Conservation (phyloP, 2,329 filamentous ascomycete genomes). For the Samsoniella hepiali region DNA sequence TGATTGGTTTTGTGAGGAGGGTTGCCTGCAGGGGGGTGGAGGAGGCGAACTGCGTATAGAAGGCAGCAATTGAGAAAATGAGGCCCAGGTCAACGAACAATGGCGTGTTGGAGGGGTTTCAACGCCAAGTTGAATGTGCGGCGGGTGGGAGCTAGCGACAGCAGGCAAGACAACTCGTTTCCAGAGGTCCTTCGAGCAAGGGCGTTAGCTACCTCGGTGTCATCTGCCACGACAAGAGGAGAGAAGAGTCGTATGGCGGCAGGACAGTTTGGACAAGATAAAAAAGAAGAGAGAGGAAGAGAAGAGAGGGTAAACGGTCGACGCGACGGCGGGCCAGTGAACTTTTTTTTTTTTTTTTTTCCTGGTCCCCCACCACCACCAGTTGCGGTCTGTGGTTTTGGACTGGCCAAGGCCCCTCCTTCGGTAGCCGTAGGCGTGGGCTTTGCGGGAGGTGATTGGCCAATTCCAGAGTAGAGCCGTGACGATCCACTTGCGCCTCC, state of each 20-base stretch:
- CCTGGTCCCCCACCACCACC: slow-evolving; percentile 21
- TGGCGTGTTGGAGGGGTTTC: slow-evolving; percentile 10
- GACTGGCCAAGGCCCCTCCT: background rate
- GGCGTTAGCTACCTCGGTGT: slow-evolving; percentile 38
- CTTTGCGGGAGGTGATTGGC: slow-evolving; percentile 18
- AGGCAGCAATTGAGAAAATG: slow-evolving; percentile 21
- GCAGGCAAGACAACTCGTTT: slow-evolving; percentile 38
- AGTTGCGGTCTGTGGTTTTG: slow-evolving; percentile 18
- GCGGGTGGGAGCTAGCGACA: slow-evolving; percentile 30
- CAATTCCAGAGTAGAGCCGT: slow-evolving; percentile 13
- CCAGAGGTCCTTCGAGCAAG: slow-evolving; percentile 36
- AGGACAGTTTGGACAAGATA: slow-evolving; percentile 2
- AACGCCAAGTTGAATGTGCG: slow-evolving; percentile 20
- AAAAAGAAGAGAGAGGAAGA: slow-evolving; percentile 17
- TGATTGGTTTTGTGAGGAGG: slow-evolving; percentile 1
- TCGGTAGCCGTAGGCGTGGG: slow-evolving; percentile 2
- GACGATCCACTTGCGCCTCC: background rate
- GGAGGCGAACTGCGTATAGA: slow-evolving; percentile 9
- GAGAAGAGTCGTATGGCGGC: slow-evolving; percentile 9
- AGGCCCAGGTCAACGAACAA: slow-evolving; percentile 3
- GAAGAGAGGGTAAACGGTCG: slow-evolving; percentile 15
- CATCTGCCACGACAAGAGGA: slow-evolving; percentile 32
- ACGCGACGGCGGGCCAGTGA: slow-evolving; percentile 18
- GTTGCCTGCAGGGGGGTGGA: slow-evolving; percentile 3
- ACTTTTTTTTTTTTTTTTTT: slow-evolving; percentile 31